A percentile compares a stretch with the other conserved stretches of the same genome.
phyloP scores from a whole-genome alignment of 139 green algal species.

The Closterium sp. region DNA sequence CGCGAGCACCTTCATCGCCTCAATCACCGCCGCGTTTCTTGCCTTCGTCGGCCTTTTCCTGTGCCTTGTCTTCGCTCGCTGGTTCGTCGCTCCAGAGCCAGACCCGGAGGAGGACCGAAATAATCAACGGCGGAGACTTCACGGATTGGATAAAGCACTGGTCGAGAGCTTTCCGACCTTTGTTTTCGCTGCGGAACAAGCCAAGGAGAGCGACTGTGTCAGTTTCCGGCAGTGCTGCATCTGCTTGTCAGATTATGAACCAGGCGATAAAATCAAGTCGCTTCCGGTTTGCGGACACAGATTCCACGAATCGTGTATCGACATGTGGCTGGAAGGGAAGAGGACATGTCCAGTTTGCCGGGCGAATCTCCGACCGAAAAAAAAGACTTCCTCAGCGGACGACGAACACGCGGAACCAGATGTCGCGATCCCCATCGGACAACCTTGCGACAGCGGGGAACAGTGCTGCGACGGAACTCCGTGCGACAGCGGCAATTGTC shows the following conservation, averaged over 20 bases:
- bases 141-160: background rate
- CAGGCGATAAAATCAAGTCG: slow-evolving; percentile 62
- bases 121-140: background rate
- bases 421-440: background rate
- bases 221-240: slow-evolving; percentile 57
- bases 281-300: slow-evolving; percentile 65
- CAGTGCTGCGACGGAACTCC: background rate
- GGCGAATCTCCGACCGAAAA: background rate
- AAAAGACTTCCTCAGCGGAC: background rate
- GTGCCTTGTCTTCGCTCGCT: background rate
- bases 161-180: background rate
- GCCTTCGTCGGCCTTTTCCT: background rate
- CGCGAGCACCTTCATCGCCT: background rate
- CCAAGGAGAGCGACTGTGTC: background rate
- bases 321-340: slow-evolving; percentile 64
- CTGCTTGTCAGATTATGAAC: slow-evolving; percentile 73
- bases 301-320: slow-evolving; percentile 67
- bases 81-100: background rate
- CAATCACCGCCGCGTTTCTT: background rate
- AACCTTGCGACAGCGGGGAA: background rate
- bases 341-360: slow-evolving; percentile 74
- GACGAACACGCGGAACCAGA: background rate
- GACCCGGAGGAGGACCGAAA: background rate
- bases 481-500: background rate
- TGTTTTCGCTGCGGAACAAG: background rate